Conservation (phyloP, 2,329 filamentous ascomycete species). For the Cladobotryum protrusum region DNA sequence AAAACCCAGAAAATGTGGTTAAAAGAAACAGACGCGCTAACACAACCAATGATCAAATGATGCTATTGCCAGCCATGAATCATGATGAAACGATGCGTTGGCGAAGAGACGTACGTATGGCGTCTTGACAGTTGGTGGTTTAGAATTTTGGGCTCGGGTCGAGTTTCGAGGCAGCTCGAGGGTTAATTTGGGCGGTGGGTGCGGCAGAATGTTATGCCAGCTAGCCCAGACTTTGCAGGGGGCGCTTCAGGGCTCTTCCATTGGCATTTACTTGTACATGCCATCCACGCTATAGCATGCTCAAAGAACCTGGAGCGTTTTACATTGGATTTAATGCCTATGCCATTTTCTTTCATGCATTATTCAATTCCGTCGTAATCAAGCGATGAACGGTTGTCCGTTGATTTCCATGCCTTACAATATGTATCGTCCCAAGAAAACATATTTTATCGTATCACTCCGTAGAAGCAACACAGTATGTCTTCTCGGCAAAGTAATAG, state of each 20-base stretch:
- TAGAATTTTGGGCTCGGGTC: background rate
- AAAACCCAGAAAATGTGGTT: background rate
- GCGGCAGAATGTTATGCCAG: conserved; percentile 15
- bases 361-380: too few species aligned
- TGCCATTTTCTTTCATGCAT: too few species aligned
- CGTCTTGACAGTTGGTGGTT: background rate
- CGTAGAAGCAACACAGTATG: too few species aligned
- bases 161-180: background rate
- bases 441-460: too few species aligned
- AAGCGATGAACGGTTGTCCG: too few species aligned
- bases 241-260: background rate
- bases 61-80: background rate
- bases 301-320: too few species aligned
- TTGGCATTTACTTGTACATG: too few species aligned
- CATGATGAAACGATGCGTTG: conserved; percentile 1
- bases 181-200: conserved; percentile 25
- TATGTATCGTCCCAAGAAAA: too few species aligned
- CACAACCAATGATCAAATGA: conserved; percentile 1
- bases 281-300: too few species aligned
- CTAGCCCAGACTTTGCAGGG: background rate
- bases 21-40: conserved; percentile 1
- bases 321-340: too few species aligned
- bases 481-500: too few species aligned
- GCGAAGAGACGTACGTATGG: background rate
- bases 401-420: too few species aligned